Conservation (phyloP, 1,139 yeast genomes). For the Kazachstania sp. region DNA sequence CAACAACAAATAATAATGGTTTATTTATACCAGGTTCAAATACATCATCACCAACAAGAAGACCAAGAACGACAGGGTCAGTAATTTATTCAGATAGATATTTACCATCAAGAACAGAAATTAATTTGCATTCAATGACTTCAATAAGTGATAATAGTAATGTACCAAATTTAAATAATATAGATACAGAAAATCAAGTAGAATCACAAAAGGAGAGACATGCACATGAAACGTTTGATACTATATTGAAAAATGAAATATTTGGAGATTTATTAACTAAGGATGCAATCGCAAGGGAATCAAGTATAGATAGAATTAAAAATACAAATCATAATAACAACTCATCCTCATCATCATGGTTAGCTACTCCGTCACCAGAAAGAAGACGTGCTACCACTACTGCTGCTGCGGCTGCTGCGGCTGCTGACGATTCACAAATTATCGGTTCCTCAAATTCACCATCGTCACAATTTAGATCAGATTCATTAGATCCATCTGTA, state of each 20-base stretch:
- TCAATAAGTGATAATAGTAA: conserved; percentile 51
- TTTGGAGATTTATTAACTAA: conserved; percentile 68
- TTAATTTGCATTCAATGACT: conserved; percentile 78
- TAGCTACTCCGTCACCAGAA: conserved; percentile 10
- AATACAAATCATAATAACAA: conserved; percentile 19
- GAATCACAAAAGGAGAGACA: conserved; percentile 66
- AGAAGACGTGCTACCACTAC: conserved; percentile 1
- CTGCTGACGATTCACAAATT: no score
- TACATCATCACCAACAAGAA: conserved; percentile 22
- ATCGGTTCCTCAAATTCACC: not conserved
- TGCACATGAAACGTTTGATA: conserved; percentile 79
- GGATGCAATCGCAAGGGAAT: conserved; percentile 21
- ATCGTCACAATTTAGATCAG: not conserved
- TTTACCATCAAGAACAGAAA: conserved; percentile 78
- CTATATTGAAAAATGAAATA: conserved; percentile 78
- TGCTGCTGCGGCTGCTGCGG: no score
- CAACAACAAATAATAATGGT: not conserved
- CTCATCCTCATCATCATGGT: not conserved
- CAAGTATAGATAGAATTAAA: conserved; percentile 26
- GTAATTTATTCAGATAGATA: conserved; percentile 63
- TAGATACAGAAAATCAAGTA: conserved; percentile 46
- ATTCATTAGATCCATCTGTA: conserved; percentile 7
- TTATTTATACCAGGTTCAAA: conserved; percentile 3
- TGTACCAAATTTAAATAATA: conserved; percentile 16
- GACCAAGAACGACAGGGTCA: conserved; percentile 21